A percentile compares a stretch with the other conserved stretches of the same genome.
phyloP scores from a whole-genome alignment of 75 land plant species.

The Pinus albicaulis region DNA sequence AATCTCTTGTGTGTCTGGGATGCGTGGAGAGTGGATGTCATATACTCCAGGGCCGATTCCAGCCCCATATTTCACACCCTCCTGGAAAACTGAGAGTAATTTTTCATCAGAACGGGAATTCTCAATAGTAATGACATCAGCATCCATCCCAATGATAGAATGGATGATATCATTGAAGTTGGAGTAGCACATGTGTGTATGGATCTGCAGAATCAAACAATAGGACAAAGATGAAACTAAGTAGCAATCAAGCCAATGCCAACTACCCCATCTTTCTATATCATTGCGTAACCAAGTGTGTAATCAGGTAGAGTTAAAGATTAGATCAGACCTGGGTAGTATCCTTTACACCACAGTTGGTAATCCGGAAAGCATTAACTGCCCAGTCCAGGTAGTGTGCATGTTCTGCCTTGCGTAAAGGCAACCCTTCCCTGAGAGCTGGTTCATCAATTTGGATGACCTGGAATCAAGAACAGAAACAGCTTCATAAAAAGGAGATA shows the following conservation, averaged over 20 bases:
- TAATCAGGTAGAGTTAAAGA: neutral
- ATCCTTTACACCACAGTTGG: conserved; percentile 42
- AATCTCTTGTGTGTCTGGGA: conserved; percentile 49
- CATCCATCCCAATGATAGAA: conserved; percentile 56
- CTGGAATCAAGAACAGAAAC: conserved; percentile 5
- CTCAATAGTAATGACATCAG: conserved; percentile 62
- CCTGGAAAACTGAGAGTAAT: conserved; percentile 53
- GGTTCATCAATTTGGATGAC: conserved; percentile 51
- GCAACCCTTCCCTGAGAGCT: conserved; percentile 39
- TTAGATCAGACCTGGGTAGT: conserved; percentile 29
- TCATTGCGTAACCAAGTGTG: too few relatives aligned
- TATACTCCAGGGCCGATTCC: conserved; percentile 64
- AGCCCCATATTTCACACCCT: conserved; percentile 50
- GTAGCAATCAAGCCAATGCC: neutral
- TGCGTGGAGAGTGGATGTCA: conserved; percentile 57
- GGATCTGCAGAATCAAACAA: conserved; percentile 20
- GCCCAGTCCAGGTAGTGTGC: conserved; percentile 38
- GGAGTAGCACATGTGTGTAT: conserved; percentile 43
- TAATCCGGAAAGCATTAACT: conserved; percentile 39
- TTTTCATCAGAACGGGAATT: conserved; percentile 64
- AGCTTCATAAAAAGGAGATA: neutral
- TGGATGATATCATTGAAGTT: conserved; percentile 46
- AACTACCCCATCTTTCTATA: neutral
- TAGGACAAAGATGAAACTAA: neutral
- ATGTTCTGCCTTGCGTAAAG: conserved; percentile 37